Evolutionary conservation across 306 rosid species (phyloP).

Genomic region (Gleditsia sinensis): DNA sequence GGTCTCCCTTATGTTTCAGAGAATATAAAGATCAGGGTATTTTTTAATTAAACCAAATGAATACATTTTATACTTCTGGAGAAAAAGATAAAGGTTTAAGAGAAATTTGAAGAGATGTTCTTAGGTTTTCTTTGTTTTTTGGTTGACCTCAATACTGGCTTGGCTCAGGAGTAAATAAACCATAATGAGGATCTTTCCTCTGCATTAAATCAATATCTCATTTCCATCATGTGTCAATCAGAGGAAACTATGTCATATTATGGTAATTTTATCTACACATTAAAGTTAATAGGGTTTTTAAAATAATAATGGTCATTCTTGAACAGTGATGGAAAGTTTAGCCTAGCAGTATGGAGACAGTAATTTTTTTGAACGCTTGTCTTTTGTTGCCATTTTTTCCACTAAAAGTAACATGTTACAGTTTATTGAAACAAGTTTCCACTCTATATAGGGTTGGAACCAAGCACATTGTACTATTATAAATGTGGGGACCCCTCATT

Average conservation of each 20-base stretch:
- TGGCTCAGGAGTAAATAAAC: neutral
- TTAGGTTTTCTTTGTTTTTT: neutral
- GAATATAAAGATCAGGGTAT: too few relatives aligned
- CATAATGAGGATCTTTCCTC: neutral
- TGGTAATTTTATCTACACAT: neutral
- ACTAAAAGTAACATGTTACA: neutral
- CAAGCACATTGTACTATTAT: constrained; percentile 61
- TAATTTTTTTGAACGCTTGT: neutral
- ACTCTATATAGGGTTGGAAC: constrained; percentile 59
- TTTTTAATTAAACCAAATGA: too few relatives aligned
- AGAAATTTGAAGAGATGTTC: neutral
- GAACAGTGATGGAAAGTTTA: neutral
- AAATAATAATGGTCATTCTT: constrained; percentile 8
- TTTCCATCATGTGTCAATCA: too few relatives aligned
- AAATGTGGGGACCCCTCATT: constrained; percentile 78
- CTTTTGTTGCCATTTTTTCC: neutral
- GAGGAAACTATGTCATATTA: neutral
- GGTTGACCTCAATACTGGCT: constrained; percentile 1
- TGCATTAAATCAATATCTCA: neutral
- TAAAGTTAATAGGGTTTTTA: neutral
- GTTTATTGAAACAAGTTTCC: constrained; percentile 27
- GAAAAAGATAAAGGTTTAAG: neutral
- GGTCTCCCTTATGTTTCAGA: neutral
- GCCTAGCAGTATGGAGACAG: neutral
- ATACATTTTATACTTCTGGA: too few relatives aligned